Conservation (phyloP, 805 yeast species). For the Pichia gijzeniarum region DNA sequence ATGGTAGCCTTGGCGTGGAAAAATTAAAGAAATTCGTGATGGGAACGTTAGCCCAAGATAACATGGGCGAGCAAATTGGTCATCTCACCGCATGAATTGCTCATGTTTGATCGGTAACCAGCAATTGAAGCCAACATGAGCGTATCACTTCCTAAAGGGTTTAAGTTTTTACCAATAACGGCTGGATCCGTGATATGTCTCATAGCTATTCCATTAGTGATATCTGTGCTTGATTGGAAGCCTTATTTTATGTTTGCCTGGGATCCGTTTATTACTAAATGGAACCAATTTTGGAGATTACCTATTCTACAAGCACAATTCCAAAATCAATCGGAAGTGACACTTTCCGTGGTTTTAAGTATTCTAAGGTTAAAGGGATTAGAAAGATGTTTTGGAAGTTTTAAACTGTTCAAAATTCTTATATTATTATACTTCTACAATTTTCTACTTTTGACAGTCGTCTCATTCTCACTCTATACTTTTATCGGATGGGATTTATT, state of each 20-base stretch:
- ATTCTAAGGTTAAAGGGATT: slow-evolving; percentile 47
- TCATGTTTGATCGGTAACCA: too few relatives aligned
- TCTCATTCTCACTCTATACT: slow-evolving; percentile 29
- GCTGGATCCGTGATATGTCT: slow-evolving; percentile 30
- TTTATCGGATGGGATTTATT: slow-evolving; percentile 36
- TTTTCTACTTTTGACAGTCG: slow-evolving; percentile 29
- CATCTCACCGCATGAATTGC: too few relatives aligned
- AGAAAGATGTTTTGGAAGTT: slow-evolving; percentile 53
- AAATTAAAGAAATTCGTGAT: too few relatives aligned
- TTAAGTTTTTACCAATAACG: slow-evolving; percentile 34
- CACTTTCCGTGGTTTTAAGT: slow-evolving; percentile 38
- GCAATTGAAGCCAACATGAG: not conserved
- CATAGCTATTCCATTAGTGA: slow-evolving; percentile 34
- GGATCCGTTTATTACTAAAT: slow-evolving; percentile 49
- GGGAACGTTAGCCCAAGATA: too few relatives aligned
- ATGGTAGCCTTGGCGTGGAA: not conserved
- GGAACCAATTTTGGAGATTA: slow-evolving; percentile 54
- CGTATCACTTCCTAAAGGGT: slow-evolving; percentile 26
- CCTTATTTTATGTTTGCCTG: slow-evolving; percentile 37
- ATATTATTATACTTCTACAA: slow-evolving; percentile 43
- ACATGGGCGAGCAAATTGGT: too few relatives aligned
- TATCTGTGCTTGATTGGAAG: slow-evolving; percentile 41
- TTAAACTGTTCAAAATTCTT: slow-evolving; percentile 44
- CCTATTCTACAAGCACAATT: slow-evolving; percentile 45
- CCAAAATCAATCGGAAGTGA: slow-evolving; percentile 53